Evolutionary conservation across 2,329 filamentous ascomycete genomes (phyloP).

Genomic region (Arachnopeziza araneosa): DNA sequence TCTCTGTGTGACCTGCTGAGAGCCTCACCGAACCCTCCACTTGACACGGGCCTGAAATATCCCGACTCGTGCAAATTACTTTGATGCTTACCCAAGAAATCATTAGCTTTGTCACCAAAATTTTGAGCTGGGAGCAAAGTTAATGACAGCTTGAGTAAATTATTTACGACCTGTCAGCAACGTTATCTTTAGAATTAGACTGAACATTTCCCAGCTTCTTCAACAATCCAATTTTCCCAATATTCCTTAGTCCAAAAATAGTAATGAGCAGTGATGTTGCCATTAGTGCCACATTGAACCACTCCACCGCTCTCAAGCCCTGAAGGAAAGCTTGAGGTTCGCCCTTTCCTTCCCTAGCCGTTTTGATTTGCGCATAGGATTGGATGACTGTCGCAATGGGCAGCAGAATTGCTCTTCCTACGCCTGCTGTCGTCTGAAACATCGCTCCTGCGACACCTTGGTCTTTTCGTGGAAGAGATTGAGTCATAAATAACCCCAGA

Average conservation of each 20-base stretch:
- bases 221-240: constrained; percentile 25
- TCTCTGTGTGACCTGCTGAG: too few species aligned
- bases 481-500: constrained; percentile 60
- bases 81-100: too few species aligned
- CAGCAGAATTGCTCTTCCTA: constrained; percentile 60
- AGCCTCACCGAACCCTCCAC: too few species aligned
- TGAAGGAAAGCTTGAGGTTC: constrained; percentile 10
- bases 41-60: too few species aligned
- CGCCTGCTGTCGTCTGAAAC: constrained; percentile 60
- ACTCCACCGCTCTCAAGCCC: constrained; percentile 21
- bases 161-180: constrained; percentile 2
- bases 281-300: constrained; percentile 21
- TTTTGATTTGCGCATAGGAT: constrained; percentile 51
- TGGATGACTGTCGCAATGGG: constrained; percentile 62
- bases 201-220: constrained; percentile 25
- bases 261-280: constrained; percentile 11
- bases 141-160: too few species aligned
- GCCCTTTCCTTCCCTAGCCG: constrained; percentile 30
- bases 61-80: too few species aligned
- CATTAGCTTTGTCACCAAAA: too few species aligned
- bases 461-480: constrained; percentile 54
- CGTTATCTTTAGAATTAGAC: constrained; percentile 11
- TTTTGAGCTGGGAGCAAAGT: too few species aligned
- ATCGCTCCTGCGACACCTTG: constrained; percentile 64
- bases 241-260: constrained; percentile 19